Conservation (phyloP, 345 rosid species). For the Syzygium aromaticum region DNA sequence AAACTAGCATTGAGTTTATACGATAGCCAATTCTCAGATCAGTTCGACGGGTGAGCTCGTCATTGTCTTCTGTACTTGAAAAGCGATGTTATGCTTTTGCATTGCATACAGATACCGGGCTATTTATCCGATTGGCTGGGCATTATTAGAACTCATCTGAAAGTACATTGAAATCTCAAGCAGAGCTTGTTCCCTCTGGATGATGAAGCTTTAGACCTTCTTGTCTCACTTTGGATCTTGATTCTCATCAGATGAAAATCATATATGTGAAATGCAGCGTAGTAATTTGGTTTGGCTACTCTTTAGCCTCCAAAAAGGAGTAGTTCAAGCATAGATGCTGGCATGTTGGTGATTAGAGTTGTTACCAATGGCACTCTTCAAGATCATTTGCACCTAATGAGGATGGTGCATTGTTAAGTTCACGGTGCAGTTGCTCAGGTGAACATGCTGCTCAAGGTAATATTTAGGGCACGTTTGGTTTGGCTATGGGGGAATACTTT, state of each 20-base stretch:
- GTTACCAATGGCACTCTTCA: neutral
- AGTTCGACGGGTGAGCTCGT: neutral
- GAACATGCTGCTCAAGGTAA: neutral
- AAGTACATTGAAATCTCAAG: neutral
- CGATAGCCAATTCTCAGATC: neutral
- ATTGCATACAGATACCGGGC: constrained; percentile 11
- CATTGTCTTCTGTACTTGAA: neutral
- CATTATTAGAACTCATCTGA: neutral
- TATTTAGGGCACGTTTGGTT: no score
- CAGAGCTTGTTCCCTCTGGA: neutral
- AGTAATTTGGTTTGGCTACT: neutral
- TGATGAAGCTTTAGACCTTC: neutral
- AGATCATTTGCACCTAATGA: no score
- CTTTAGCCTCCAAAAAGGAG: neutral
- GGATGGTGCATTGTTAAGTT: neutral
- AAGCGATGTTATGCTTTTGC: neutral
- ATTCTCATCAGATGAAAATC: neutral
- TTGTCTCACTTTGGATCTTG: neutral
- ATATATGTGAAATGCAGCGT: neutral
- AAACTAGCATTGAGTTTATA: neutral
- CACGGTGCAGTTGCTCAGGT: neutral
- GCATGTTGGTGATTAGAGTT: neutral
- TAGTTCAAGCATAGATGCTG: neutral
- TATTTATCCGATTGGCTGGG: constrained; percentile 46
- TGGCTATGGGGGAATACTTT: no score